Percentiles rank a stretch among this genome's conserved stretches.
Evolutionary conservation across 2,329 filamentous ascomycete genomes (phyloP).

Genomic region (Trematosphaeria pertusa): DNA sequence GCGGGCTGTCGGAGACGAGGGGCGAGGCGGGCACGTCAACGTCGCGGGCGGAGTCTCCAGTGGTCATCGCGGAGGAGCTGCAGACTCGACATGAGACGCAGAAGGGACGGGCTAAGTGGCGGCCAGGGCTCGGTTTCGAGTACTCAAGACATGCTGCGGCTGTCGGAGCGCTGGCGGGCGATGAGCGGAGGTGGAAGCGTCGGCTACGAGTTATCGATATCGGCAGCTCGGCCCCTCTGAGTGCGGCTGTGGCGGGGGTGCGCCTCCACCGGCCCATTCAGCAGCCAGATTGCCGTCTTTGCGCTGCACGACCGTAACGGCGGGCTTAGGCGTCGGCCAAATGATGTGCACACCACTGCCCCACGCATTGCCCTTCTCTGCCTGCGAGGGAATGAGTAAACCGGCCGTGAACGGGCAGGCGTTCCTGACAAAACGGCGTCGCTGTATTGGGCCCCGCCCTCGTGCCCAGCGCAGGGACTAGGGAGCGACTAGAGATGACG

Average conservation of each 20-base stretch:
- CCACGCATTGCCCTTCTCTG: too few species aligned
- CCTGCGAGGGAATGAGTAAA: too few species aligned
- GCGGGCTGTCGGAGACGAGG: conserved; percentile 50
- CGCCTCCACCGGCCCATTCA: background rate
- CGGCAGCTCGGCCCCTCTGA: conserved; percentile 2
- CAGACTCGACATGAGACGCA: conserved; percentile 43
- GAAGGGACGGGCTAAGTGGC: conserved; percentile 2
- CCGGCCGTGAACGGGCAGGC: too few species aligned
- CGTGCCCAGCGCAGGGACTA: background rate
- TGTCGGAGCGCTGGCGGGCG: background rate
- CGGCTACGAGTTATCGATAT: conserved; percentile 29
- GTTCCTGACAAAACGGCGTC: conserved; percentile 5
- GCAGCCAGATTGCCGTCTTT: too few species aligned
- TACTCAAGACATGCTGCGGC: background rate
- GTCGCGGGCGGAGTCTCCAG: conserved; percentile 48
- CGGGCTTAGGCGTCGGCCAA: too few species aligned
- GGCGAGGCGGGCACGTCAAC: conserved; percentile 32
- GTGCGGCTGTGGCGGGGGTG: background rate
- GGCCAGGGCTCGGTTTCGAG: background rate
- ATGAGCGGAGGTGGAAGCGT: background rate
- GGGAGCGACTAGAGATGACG: conserved; percentile 2
- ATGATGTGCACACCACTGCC: too few species aligned
- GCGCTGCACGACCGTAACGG: too few species aligned
- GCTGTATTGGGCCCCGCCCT: background rate
- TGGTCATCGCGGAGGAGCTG: conserved; percentile 47